phyloP scores from a whole-genome alignment of 83 land plant genomes.

The Picea mariana region DNA sequence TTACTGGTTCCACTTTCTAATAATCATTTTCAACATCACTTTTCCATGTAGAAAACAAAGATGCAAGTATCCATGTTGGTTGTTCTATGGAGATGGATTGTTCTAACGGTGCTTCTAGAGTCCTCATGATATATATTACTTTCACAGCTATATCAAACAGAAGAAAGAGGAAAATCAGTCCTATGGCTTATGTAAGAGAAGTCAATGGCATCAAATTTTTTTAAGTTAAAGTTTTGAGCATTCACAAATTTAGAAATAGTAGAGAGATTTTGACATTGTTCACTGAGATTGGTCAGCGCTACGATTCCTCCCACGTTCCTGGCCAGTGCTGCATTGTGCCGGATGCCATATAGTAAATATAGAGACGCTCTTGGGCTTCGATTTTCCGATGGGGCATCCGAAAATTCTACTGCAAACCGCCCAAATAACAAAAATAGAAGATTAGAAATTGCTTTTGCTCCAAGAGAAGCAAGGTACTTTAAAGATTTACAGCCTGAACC shows the following conservation, averaged over 20 bases:
- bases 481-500: not conserved
- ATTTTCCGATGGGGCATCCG: not conserved
- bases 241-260: no score
- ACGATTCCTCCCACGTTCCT: not conserved
- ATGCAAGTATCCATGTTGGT: no score
- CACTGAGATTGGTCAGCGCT: not conserved
- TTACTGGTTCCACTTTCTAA: no score
- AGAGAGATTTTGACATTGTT: no score
- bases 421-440: not conserved
- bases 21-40: no score
- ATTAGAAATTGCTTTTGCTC: no score
- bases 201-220: no score
- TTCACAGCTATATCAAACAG: conserved; percentile 24
- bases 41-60: no score
- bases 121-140: conserved; percentile 35
- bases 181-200: no score
- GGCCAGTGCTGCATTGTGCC: not conserved
- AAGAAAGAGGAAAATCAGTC: no score
- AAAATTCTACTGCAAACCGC: not conserved
- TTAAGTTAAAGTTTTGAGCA: no score
- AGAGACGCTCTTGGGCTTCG: not conserved
- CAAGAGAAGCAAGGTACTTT: not conserved
- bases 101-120: conserved; percentile 14
- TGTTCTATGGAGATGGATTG: no score
- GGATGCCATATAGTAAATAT: not conserved